Base-by-base conservation (phyloP, 495 filamentous ascomycete species). In the Aspergillus egyptiacus region DNA sequence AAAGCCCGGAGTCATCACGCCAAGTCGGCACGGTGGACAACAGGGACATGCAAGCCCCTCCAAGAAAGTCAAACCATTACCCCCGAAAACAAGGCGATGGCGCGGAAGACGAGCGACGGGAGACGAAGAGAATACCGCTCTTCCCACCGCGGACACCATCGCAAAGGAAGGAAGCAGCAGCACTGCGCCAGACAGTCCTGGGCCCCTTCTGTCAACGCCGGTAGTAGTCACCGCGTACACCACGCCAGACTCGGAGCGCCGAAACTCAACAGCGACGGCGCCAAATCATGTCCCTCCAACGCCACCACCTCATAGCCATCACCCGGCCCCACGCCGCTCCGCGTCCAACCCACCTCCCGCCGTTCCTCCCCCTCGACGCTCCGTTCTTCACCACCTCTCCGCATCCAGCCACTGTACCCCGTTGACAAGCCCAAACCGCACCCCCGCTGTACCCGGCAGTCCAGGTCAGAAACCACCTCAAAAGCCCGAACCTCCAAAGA, bases 1-100 rank as follows among this genome's bases (percentile, higher is more conserved):
- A 59, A 90, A 86, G 59, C 90, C 89, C 1, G 91, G 90, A 2
- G 79, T 95, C 33, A 79, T 90, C 58, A 91, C 89, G 15, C 87
- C 87, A 8, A 93, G 86, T 61, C 73, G 80, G 43, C 83, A 71
- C 48, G 63, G 62, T n/a, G 55, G 44, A 31, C 48, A 32, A 18
- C 24, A 32, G 27, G 23, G 23, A 13, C 46, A 43, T n/a, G 52
- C 42, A 31, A 56, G 57, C 27, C 55, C 64, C 9, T 52, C 48
- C 24, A 63, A 61, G 42, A 74, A 68, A 52, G 40, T 69, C 49
- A 74, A 69, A 38, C 69, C 70, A 1, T 64, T 69, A 24, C 71
- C 71, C 6, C 71, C 71, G 1, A 75, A 72, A 39, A 46, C 71
- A 39, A 60, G 71, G 9, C 69, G 71, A 32, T 73, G 62, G 67